phyloP scores from a whole-genome alignment of 441 rosid species.

The Populus trichocarpa region DNA sequence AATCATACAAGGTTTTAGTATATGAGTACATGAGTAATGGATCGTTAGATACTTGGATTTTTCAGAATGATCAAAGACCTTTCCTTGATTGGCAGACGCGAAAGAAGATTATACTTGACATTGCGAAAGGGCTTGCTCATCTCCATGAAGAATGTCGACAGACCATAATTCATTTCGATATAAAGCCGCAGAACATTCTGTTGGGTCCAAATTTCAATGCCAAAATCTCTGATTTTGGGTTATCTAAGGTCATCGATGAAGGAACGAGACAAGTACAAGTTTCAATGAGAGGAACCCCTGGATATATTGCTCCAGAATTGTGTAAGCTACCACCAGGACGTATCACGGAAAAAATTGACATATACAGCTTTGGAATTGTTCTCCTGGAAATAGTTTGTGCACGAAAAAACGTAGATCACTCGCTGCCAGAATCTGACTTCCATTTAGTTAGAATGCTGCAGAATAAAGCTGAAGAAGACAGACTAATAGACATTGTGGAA shows the following conservation, averaged over 20 bases:
- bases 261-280: conserved; percentile 9
- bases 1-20: conserved; percentile 11
- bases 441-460: no score
- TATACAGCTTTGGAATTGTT: conserved; percentile 20
- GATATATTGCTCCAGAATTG: conserved; percentile 21
- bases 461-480: no score
- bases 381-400: conserved; percentile 16
- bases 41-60: conserved; percentile 19
- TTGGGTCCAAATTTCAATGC: no score
- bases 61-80: not conserved
- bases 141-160: conserved; percentile 20
- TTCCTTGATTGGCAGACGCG: conserved; percentile 13
- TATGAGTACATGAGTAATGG: conserved; percentile 18
- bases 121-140: conserved; percentile 21
- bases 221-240: no score
- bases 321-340: not conserved
- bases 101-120: conserved; percentile 18
- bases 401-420: conserved; percentile 9
- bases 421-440: not conserved
- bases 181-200: conserved; percentile 20
- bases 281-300: conserved; percentile 20
- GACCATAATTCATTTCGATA: conserved; percentile 18
- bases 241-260: conserved; percentile 2
- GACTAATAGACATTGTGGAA: no score
- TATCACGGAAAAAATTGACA: conserved; percentile 14